Conservation (phyloP, 495 filamentous ascomycete genomes). For the Entonaema liquescens region DNA sequence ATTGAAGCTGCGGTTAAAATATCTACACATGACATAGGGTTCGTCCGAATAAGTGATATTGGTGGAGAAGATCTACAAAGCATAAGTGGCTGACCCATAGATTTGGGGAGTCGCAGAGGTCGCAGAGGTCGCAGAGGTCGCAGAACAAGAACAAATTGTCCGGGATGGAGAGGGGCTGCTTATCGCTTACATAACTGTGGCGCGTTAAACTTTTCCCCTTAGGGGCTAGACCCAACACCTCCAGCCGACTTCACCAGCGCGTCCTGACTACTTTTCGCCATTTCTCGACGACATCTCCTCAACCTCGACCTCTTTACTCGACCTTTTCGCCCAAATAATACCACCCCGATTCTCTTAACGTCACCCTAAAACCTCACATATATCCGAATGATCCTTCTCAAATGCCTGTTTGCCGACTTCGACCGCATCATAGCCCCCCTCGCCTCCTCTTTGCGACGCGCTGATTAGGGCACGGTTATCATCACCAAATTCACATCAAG, state of each 20-base stretch:
- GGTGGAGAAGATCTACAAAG: conserved; percentile 30
- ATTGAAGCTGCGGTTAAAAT: conserved; percentile 5
- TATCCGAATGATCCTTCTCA: conserved; percentile 34
- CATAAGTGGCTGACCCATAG: conserved; percentile 33
- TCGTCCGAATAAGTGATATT: conserved; percentile 14
- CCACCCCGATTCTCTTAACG: neutral
- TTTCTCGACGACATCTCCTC: conserved; percentile 38
- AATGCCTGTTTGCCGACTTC: conserved; percentile 46
- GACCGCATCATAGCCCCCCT: conserved; percentile 44
- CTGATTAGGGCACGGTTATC: conserved; percentile 43
- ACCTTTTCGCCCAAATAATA: conserved; percentile 13
- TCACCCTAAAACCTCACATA: neutral
- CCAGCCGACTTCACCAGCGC: conserved; percentile 44
- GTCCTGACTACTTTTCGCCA: conserved; percentile 41
- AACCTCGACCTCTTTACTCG: conserved; percentile 15
- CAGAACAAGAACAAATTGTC: conserved; percentile 16
- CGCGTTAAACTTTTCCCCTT: conserved; percentile 39
- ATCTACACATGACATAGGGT: conserved; percentile 21
- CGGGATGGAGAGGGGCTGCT: conserved; percentile 37
- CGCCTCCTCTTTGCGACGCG: conserved; percentile 48
- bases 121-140: conserved; percentile 8
- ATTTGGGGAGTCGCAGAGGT: conserved; percentile 25
- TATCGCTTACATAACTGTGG: conserved; percentile 40
- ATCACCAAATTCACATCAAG: conserved; percentile 39
- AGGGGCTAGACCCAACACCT: conserved; percentile 40